Evolutionary conservation across 495 filamentous ascomycete species (phyloP).

Genomic region (Aspergillus panamensis): DNA sequence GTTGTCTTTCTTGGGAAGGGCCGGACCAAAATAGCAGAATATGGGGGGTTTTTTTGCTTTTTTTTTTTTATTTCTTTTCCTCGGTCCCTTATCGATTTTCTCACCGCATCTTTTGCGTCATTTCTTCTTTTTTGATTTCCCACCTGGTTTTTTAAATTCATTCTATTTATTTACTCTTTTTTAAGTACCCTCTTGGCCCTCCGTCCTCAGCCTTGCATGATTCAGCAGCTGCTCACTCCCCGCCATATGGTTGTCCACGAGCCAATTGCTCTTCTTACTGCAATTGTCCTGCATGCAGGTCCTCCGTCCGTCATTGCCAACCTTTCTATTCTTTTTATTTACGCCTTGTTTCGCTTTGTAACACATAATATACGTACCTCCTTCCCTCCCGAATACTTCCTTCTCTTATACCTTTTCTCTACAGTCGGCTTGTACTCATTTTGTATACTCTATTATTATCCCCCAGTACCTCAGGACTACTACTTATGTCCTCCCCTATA

Average conservation of each 20-base stretch:
- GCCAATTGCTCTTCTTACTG: neutral
- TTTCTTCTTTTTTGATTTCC: constrained; percentile 9
- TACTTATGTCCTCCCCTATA: neutral
- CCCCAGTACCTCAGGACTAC: neutral
- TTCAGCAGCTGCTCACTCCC: neutral
- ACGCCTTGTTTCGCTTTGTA: neutral
- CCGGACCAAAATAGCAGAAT: neutral
- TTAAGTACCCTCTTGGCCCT: neutral
- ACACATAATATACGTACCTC: constrained; percentile 9
- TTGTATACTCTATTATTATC: neutral
- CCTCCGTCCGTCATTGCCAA: neutral
- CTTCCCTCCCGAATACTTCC: neutral
- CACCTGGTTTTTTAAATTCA: neutral
- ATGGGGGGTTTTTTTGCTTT: constrained; percentile 13
- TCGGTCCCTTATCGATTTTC: constrained; percentile 14
- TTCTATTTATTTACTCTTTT: neutral
- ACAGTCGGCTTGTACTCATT: neutral
- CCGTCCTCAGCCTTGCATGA: neutral
- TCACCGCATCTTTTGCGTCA: constrained; percentile 23
- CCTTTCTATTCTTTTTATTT: neutral
- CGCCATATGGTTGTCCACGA: neutral
- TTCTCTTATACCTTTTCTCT: neutral
- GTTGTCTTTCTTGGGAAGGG: neutral
- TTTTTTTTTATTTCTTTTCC: constrained; percentile 20
- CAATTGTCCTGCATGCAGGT: neutral